Evolutionary conservation across 108 stramenopile genomes (phyloP).

Genomic region (Parietichytrium sp.): DNA sequence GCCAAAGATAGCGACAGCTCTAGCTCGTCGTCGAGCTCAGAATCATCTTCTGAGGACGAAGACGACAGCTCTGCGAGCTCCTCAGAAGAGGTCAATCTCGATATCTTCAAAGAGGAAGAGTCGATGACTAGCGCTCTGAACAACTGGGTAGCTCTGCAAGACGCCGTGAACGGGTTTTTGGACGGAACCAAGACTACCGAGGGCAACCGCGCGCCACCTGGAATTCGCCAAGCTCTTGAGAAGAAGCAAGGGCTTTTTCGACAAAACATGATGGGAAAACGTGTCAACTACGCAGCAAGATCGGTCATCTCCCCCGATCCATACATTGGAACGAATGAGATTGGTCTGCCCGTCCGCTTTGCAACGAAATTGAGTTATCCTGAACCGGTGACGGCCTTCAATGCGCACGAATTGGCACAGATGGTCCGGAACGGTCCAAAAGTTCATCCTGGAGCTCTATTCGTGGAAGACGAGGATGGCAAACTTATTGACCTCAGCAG

Average conservation of each 20-base stretch:
- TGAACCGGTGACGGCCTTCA: conserved; percentile 87
- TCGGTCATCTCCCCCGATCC: conserved; percentile 96
- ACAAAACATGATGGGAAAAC: conserved; percentile 99
- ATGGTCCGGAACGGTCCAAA: conserved; percentile 82
- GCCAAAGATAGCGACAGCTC: background rate
- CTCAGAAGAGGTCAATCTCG: background rate
- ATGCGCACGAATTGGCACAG: conserved; percentile 79
- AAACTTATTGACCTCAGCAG: conserved; percentile 73
- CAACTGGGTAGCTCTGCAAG: conserved; percentile 89
- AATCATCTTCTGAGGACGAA: too few relatives aligned
- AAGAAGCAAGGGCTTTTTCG: conserved; percentile 97
- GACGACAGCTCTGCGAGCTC: background rate
- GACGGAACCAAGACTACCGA: conserved; percentile 80
- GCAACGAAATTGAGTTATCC: conserved; percentile 89
- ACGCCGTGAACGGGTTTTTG: conserved; percentile 87
- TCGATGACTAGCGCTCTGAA: conserved; percentile 47
- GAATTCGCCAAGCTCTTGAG: conserved; percentile 91
- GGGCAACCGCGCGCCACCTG: conserved; percentile 50
- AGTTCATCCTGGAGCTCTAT: conserved; percentile 89
- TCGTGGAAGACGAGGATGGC: conserved; percentile 83
- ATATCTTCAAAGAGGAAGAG: conserved; percentile 35
- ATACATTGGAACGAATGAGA: conserved; percentile 93
- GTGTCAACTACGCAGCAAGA: conserved; percentile 94
- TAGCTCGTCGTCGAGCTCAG: too few relatives aligned
- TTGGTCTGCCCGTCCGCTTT: conserved; percentile 94